Conservation (phyloP, 176 grass and related monocot genomes). For the Alloteropsis semialata region DNA sequence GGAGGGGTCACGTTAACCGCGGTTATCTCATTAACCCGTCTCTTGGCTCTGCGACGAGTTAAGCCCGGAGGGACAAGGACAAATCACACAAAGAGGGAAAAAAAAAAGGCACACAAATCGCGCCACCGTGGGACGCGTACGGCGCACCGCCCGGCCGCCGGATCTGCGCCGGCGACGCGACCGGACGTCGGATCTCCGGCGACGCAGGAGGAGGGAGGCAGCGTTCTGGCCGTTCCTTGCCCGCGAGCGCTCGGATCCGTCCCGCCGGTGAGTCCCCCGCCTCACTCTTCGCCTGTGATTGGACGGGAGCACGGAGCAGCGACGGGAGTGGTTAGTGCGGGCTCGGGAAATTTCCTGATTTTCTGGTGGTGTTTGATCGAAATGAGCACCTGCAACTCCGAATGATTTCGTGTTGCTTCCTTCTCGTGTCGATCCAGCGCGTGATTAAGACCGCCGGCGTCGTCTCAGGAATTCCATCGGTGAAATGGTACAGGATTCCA, state of each 20-base stretch:
- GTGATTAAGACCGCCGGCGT: background rate
- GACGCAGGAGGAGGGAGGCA: conserved; percentile 24
- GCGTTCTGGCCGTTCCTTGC: conserved; percentile 21
- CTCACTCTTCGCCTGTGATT: conserved; percentile 7
- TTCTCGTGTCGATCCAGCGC: background rate
- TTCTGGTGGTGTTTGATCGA: background rate
- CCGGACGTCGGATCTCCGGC: conserved; percentile 2
- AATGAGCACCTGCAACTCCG: conserved; percentile 1
- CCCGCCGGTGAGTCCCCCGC: conserved; percentile 35
- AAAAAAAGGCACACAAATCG: background rate
- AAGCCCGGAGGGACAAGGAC: conserved; percentile 15
- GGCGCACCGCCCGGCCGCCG: conserved; percentile 31
- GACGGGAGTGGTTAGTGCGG: background rate
- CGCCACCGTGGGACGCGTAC: conserved; percentile 41
- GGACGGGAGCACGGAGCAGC: background rate
- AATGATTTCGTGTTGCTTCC: background rate
- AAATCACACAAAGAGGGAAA: background rate
- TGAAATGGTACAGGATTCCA: background rate
- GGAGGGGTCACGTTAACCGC: conserved; percentile 39
- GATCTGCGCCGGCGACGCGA: conserved; percentile 26
- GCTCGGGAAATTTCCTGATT: background rate
- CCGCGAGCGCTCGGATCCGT: conserved; percentile 29
- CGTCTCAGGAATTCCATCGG: background rate
- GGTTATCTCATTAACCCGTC: conserved; percentile 67
- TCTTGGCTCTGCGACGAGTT: conserved; percentile 34